Conservation (phyloP, 768 basidiomycete species). For the Boletellus sp. region DNA sequence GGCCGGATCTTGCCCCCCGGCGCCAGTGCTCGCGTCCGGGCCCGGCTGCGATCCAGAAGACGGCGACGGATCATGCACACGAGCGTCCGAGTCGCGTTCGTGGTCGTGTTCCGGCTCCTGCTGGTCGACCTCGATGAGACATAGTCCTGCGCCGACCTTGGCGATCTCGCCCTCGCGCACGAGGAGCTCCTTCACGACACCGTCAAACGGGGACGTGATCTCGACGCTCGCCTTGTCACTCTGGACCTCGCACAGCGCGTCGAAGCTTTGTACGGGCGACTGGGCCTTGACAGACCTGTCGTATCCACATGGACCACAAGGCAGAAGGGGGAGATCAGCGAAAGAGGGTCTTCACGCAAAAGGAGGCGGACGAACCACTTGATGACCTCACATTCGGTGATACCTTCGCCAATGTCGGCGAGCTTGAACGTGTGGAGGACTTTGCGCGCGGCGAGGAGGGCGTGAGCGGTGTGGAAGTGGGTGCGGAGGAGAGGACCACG, state of each 20-base stretch:
- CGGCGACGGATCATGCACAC: neutral
- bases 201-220: constrained; percentile 84
- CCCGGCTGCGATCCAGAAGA: neutral
- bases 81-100: neutral
- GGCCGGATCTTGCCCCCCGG: constrained; percentile 15
- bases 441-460: constrained; percentile 32
- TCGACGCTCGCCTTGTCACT: constrained; percentile 90
- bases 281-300: constrained; percentile 60
- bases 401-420: constrained; percentile 87
- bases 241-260: constrained; percentile 78
- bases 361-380: constrained; percentile 57
- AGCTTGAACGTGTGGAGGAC: constrained; percentile 65
- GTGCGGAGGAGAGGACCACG: constrained; percentile 29
- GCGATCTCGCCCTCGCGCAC: constrained; percentile 81
- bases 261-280: constrained; percentile 57
- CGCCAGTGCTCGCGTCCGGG: neutral
- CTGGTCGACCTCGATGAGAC: constrained; percentile 66
- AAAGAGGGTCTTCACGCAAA: neutral
- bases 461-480: constrained; percentile 36
- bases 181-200: constrained; percentile 64
- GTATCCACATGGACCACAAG: too few species aligned
- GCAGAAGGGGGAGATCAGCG: too few species aligned
- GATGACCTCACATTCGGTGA: constrained; percentile 87
- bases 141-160: constrained; percentile 76
- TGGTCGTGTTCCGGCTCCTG: constrained; percentile 46